Evolutionary conservation across 768 basidiomycete species (phyloP).

Genomic region (Mycena belliarum): DNA sequence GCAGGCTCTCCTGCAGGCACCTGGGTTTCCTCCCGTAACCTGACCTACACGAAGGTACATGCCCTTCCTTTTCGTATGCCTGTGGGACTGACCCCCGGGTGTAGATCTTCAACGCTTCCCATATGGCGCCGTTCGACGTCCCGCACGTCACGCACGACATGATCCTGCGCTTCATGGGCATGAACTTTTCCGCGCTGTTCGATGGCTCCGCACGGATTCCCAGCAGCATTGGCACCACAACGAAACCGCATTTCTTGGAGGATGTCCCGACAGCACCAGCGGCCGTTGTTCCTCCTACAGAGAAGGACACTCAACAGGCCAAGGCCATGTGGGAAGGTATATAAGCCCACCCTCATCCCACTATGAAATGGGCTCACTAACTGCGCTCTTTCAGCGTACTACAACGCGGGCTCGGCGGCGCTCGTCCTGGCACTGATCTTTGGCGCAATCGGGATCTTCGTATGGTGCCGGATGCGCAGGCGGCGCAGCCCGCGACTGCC

Average conservation of each 20-base stretch:
- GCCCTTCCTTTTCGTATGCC: neutral
- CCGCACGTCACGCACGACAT: slow-evolving; percentile 93
- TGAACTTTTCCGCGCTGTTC: slow-evolving; percentile 80
- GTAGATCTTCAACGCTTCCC: slow-evolving; percentile 92
- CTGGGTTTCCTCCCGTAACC: slow-evolving; percentile 86
- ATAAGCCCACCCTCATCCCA: slow-evolving; percentile 21
- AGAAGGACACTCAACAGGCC: slow-evolving; percentile 73
- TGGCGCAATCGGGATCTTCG: slow-evolving; percentile 65
- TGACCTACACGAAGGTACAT: slow-evolving; percentile 88
- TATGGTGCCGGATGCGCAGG: slow-evolving; percentile 74
- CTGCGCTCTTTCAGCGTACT: slow-evolving; percentile 64
- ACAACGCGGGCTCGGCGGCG: slow-evolving; percentile 87
- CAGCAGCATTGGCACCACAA: slow-evolving; percentile 71
- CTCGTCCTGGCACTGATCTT: slow-evolving; percentile 79
- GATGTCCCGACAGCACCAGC: slow-evolving; percentile 38
- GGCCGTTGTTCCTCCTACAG: slow-evolving; percentile 38
- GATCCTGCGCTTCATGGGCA: slow-evolving; percentile 96
- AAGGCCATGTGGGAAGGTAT: slow-evolving; percentile 91
- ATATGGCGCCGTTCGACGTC: slow-evolving; percentile 92
- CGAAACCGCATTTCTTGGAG: slow-evolving; percentile 65
- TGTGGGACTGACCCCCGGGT: neutral
- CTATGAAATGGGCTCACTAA: neutral
- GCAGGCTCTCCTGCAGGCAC: slow-evolving; percentile 79
- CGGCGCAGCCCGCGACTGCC: slow-evolving; percentile 43
- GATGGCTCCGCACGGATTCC: slow-evolving; percentile 83